Evolutionary conservation across 306 rosid species (phyloP).

Genomic region (Lablab purpureus): DNA sequence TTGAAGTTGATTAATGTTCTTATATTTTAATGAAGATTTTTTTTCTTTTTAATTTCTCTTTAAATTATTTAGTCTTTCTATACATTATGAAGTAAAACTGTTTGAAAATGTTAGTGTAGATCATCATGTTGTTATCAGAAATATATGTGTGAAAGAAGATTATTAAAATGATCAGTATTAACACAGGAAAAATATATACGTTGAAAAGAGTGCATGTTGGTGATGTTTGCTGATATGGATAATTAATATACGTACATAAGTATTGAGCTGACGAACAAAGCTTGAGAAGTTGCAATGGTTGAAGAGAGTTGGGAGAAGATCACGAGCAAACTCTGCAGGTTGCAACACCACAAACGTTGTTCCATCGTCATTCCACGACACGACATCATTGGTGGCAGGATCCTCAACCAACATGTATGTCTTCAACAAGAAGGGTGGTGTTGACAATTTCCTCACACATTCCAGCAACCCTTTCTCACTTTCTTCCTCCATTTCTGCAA

Average conservation of each 20-base stretch:
- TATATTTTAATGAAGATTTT: no score
- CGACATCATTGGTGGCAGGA: constrained; percentile 69
- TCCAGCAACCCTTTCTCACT: constrained; percentile 63
- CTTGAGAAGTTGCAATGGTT: constrained; percentile 97
- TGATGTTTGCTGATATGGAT: not conserved
- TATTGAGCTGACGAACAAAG: constrained; percentile 94
- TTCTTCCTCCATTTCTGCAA: constrained; percentile 47
- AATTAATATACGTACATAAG: constrained; percentile 70
- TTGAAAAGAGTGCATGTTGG: no score
- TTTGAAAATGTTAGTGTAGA: no score
- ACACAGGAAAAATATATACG: no score
- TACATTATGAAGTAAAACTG: no score
- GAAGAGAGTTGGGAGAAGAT: constrained; percentile 96
- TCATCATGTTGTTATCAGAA: no score
- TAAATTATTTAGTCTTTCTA: no score
- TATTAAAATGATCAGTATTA: no score
- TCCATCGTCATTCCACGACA: constrained; percentile 84
- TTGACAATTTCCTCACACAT: constrained; percentile 67
- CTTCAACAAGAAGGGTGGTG: constrained; percentile 92
- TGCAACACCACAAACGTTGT: constrained; percentile 93
- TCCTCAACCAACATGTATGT: constrained; percentile 88
- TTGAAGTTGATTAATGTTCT: no score
- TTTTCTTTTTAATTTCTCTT: no score
- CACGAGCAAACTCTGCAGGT: constrained; percentile 84
- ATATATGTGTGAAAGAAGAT: no score